Evolutionary conservation across 139 green algal genomes (phyloP), one percentile per base, ranked within the genome.

Genomic region (Spirogloea muscicola): DNA sequence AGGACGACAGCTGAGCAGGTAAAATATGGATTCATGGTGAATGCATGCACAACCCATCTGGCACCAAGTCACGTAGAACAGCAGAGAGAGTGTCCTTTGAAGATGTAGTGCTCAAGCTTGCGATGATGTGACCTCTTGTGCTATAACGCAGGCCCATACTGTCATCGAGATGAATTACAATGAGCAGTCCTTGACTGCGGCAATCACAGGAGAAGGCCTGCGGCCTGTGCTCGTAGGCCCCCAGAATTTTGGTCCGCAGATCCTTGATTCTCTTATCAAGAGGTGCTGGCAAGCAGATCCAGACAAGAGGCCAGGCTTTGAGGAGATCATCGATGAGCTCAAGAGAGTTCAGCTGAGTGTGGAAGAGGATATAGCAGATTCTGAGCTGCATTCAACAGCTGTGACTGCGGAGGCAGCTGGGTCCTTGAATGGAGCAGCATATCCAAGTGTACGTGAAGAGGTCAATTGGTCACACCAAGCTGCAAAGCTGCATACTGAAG

Each of bases 151-250:
- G 62, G 62, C 48, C n/a, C 75, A 82, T 39, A 82, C 75, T 6
- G 70, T 82, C 10, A 41, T 82, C 25, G 75, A 82, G 61, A 79
- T 82, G 68, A 33, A 72, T 9, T 82, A 81, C 59, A 57, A 39
- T 25, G 49, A 82, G 27, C 75, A 82, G 69, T 31, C 71, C 25
- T 57, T 82, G 10, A 31, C 70, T 21, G 70, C 67, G n/a, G 75
- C 75, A 6, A 79, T 82, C 27, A 59, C 68, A 7, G 49, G 25
- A 3, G 36, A 73, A 9, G 64, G 64, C 10, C 65, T 81, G 42
- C 65, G 73, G 33, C 73, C 73, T 3, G 66, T 74, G 38, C 66
- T 74, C 41, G 3, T 36, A n/a, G 59, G 42, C 33, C 33, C 43
- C n/a, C 33, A 36, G n/a, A 7, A 13, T 38, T 21, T 25, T 25